Base-by-base conservation (phyloP, 2,329 filamentous ascomycete species). In the Cryphonectria naterciae region DNA sequence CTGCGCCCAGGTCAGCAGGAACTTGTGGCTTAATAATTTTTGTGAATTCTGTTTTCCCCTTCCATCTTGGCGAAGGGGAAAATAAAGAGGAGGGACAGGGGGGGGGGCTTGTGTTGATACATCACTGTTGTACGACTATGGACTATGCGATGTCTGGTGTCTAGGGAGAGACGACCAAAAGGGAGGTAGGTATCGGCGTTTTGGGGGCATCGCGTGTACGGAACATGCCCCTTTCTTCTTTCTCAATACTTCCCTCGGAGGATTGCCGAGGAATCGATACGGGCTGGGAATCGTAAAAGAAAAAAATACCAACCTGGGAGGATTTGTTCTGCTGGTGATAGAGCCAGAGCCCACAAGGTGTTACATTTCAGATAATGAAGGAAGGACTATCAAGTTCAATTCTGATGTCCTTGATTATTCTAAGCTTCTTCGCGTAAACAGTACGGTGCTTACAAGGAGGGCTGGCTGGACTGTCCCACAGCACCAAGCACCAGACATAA, bases 201-300 rank as follows among this genome's bases (percentile, higher is more conserved):
- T 32, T 32, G 25, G 25, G 10, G 54, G 46, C 54, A 8, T 58
- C 25, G 25, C 15, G 54, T 19, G 54, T 11, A 58, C 15, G 54
- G 54, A 58, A 7, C 54, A 58, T 58, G 35, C 54, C 54, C 54
- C 52, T 58, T 58, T 58, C 15, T 58, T 58, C 22, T n/a, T 58
- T 7, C 46, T 7, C 46, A 19, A 58, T 28, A 8, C 13, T 4
- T 58, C 11, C 15, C 11, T 19, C 13, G 13, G 13, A 8, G 54
- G 6, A 19, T 32, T 58, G 11, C 25, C 25, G 54, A 58, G 28
- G 5, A 58, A 3, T 13, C 32, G 13, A 4, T 32, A 56, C 52
- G 52, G 6, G n/a, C 6, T 56, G 11, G 52, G 25, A 32, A 7
- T 19, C 54, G 46, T 49, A 10, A 1, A 22, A 49, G 22, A 6